Evolutionary conservation across 2,329 filamentous ascomycete species (phyloP), one percentile per base, ranked within the genome.

Genomic region (Epichloe scottii): DNA sequence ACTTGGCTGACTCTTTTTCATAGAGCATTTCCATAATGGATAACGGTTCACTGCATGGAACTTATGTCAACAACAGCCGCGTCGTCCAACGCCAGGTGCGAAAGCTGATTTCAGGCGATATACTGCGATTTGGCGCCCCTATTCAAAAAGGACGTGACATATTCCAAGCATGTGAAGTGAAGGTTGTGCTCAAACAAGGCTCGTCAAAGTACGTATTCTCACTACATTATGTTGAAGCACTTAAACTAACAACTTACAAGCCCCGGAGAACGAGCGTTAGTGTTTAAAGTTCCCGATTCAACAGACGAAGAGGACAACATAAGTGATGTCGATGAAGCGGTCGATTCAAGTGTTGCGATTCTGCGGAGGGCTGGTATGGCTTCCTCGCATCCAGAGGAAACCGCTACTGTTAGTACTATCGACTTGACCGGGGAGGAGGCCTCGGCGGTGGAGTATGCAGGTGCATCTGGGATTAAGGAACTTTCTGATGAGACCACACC

Each of bases 31-130:
- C 62, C 41, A 60, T 80, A 38, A 65, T 60, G 30, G 77, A 81
- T 50, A 59, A 63, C 1, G 65, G 66, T 2, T 79, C 77, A 0
- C 69, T 79, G 2, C 77, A 81, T 52, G 77, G 77, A 1, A 79
- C 77, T 0, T 76, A 65, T 39, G 55, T 72, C 41, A 77, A 74
- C 50, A 57, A 63, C 2, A 46, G 48, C 6, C 55, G 52, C 19
- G 53, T 70, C 10, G 37, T 45, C 26, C 41, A 45, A 17, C 49
- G 58, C 8, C 49, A 56, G 15, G 33, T 49, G 0, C 54, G 57
- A 5, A 49, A 50, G 4, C 30, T 71, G 0, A 12, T 33, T 3
- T 54, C 53, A 2, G 66, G 64, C 17, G 68, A 71, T 35, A 52
- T 52, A 4, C 46, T 71, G 10, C 63, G 59, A 17, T 70, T 71